phyloP scores from a whole-genome alignment of 352 stramenopile genomes.

The Phytophthora ohioensis region DNA sequence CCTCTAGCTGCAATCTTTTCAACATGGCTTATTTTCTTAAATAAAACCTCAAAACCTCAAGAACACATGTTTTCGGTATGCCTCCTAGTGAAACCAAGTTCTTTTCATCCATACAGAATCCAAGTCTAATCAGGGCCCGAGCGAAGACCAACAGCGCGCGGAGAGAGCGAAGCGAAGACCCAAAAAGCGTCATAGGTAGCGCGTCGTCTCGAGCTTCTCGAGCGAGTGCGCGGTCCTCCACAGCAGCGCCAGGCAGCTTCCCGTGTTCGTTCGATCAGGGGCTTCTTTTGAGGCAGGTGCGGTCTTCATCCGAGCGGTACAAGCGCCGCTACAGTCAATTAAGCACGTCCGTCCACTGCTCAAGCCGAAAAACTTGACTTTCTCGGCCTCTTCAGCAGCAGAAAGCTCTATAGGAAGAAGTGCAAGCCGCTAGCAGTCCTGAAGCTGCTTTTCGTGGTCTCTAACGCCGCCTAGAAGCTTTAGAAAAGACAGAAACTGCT shows the following conservation, averaged over 20 bases:
- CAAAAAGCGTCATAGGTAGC: conserved; percentile 38
- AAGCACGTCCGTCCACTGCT: neutral
- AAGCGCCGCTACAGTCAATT: conserved; percentile 25
- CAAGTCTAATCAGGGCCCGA: conserved; percentile 39
- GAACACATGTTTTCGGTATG: neutral
- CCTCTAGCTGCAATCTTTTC: neutral
- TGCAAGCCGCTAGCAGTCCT: neutral
- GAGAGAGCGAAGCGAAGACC: conserved; percentile 33
- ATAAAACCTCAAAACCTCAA: conserved; percentile 23
- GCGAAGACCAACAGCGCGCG: conserved; percentile 43
- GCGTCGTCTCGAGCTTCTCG: conserved; percentile 40
- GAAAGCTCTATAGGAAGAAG: neutral
- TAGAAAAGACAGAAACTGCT: conserved; percentile 17
- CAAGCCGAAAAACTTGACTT: neutral
- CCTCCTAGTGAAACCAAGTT: conserved; percentile 1
- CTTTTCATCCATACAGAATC: conserved; percentile 11
- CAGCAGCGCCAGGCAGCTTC: conserved; percentile 19
- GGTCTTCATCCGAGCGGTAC: conserved; percentile 25
- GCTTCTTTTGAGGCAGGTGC: conserved; percentile 22
- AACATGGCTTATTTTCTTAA: neutral
- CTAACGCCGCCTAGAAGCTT: conserved; percentile 13
- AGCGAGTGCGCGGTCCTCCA: conserved; percentile 23
- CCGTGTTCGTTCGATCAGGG: conserved; percentile 24
- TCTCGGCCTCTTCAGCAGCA: conserved; percentile 8
- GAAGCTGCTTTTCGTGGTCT: neutral